A percentile compares a stretch with the other conserved stretches of the same genome.
phyloP scores from a whole-genome alignment of 176 grass and related monocot genomes.

The Ampelocalamus luodianensis region DNA sequence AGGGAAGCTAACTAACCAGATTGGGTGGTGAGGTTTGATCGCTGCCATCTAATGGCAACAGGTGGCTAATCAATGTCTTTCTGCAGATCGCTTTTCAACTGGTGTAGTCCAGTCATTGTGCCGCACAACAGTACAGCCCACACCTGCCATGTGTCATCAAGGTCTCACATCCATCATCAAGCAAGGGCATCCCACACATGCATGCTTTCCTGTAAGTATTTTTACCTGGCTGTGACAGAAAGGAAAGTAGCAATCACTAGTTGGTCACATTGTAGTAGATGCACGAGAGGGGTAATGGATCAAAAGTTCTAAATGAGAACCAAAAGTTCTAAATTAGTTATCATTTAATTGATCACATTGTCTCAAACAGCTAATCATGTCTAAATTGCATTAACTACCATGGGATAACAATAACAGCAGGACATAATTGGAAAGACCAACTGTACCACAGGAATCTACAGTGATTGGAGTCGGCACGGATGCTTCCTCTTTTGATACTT shows the following conservation, averaged over 20 bases:
- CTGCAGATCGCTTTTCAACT: not conserved
- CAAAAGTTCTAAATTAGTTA: not conserved
- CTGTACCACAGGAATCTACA: constrained; percentile 71
- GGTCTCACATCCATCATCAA: not conserved
- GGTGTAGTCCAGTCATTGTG: not conserved
- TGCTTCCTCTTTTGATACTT: constrained; percentile 46
- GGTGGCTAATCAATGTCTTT: not conserved
- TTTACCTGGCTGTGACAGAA: not conserved
- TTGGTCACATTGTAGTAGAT: not conserved
- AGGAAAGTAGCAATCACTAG: constrained; percentile 3
- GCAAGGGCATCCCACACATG: not conserved
- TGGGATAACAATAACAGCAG: constrained; percentile 2
- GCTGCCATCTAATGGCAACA: not conserved
- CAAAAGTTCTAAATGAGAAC: not conserved
- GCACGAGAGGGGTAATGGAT: not conserved
- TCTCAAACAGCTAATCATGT: too few species aligned
- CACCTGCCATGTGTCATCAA: not conserved
- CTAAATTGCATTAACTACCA: too few species aligned
- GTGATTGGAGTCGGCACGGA: constrained; percentile 31
- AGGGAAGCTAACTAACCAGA: too few species aligned
- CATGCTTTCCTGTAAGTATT: not conserved
- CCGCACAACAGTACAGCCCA: not conserved
- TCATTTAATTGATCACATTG: not conserved
- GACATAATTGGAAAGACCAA: constrained; percentile 19
- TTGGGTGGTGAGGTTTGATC: not conserved